Conservation (phyloP, 345 rosid species). For the Anacardium occidentale region DNA sequence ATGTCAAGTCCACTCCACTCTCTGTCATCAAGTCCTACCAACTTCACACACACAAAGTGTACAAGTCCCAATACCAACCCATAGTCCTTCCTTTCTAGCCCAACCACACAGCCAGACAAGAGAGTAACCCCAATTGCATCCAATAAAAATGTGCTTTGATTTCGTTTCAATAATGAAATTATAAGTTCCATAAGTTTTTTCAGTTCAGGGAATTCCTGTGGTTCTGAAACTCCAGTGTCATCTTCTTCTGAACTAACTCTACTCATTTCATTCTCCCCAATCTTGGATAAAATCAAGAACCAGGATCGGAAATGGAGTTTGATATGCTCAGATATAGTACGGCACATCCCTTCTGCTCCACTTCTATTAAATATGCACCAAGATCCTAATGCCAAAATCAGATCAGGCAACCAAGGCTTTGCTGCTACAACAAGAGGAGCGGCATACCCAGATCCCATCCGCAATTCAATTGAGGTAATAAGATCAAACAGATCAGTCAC, state of each 20-base stretch:
- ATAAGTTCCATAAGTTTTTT: conserved; percentile 42
- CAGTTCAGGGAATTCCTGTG: conserved; percentile 39
- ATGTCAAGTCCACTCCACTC: conserved; percentile 67
- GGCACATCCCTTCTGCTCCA: conserved; percentile 33
- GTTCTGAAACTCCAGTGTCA: conserved; percentile 31
- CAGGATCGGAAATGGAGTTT: conserved; percentile 60
- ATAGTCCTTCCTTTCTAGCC: conserved; percentile 59
- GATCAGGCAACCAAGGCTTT: conserved; percentile 87
- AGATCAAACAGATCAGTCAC: conserved; percentile 61
- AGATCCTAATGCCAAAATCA: conserved; percentile 73
- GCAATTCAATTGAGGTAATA: conserved; percentile 44
- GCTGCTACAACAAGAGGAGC: conserved; percentile 50
- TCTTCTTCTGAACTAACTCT: conserved; percentile 38
- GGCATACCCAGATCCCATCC: conserved; percentile 50
- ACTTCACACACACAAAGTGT: conserved; percentile 52
- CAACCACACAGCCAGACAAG: conserved; percentile 44
- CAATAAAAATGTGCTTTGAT: conserved; percentile 42
- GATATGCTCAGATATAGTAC: conserved; percentile 35
- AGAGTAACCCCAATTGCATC: conserved; percentile 71
- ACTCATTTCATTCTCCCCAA: conserved; percentile 41
- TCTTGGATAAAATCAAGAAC: conserved; percentile 54
- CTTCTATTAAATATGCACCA: conserved; percentile 38
- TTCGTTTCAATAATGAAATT: conserved; percentile 45
- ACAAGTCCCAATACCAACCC: conserved; percentile 58
- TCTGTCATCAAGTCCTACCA: conserved; percentile 53